Percentiles rank a stretch among this genome's conserved stretches.
phyloP scores from a whole-genome alignment of 352 stramenopile genomes.

The Pythium aristosporum region DNA sequence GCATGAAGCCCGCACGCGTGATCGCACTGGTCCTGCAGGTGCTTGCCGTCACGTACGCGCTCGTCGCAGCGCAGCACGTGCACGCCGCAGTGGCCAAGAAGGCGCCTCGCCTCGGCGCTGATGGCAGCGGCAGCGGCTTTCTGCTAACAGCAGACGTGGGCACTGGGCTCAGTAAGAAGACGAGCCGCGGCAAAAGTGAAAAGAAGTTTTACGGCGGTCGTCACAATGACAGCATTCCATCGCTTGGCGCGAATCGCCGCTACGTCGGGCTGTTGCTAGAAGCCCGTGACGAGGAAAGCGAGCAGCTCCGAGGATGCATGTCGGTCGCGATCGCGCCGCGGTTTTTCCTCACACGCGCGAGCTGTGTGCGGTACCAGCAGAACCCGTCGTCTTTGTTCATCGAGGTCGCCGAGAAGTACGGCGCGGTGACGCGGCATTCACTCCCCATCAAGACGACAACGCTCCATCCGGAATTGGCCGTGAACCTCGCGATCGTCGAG shows the following conservation, averaged over 20 bases:
- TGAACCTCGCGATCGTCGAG: conserved; percentile 31
- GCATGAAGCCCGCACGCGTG: background rate
- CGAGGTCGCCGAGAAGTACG: conserved; percentile 9
- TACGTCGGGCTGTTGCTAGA: conserved; percentile 25
- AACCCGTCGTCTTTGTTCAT: conserved; percentile 11
- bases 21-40: conserved; percentile 14
- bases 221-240: conserved; percentile 15
- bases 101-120: background rate
- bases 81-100: background rate
- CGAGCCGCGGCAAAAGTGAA: background rate
- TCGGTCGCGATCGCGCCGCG: conserved; percentile 24
- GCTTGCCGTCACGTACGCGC: conserved; percentile 9
- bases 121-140: background rate
- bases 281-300: conserved; percentile 12
- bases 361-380: conserved; percentile 15
- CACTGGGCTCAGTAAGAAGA: background rate
- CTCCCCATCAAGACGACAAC: conserved; percentile 16
- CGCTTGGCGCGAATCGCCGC: conserved; percentile 13
- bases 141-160: too few species aligned
- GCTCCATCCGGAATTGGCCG: conserved; percentile 15
- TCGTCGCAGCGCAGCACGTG: conserved; percentile 4
- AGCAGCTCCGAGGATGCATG: conserved; percentile 27
- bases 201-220: conserved; percentile 18
- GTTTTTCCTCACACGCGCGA: conserved; percentile 29
- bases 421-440: background rate